Conservation (phyloP, 257 asterid species). For the Cruciata laevipes region DNA sequence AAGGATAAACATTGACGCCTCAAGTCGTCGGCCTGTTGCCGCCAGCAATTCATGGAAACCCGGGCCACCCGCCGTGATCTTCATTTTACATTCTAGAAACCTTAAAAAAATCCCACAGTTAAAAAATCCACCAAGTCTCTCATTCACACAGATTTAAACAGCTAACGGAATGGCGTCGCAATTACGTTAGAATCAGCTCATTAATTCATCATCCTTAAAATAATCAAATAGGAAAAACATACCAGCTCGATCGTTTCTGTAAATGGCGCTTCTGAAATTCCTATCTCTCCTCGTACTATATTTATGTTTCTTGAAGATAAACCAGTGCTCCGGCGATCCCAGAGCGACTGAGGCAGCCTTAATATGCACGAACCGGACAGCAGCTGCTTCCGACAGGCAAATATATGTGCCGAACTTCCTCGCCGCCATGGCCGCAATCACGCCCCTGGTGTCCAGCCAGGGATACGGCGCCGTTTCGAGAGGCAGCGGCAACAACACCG, state of each 20-base stretch:
- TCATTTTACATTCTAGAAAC: no score
- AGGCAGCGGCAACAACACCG: slow-evolving; percentile 47
- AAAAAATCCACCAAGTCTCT: no score
- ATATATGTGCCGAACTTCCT: slow-evolving; percentile 34
- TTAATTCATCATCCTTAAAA: not conserved
- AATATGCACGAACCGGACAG: slow-evolving; percentile 43
- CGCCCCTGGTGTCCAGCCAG: slow-evolving; percentile 25
- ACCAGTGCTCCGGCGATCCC: slow-evolving; percentile 31
- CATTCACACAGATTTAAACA: no score
- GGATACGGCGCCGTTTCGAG: slow-evolving; percentile 35
- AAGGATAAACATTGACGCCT: no score
- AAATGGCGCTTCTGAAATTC: slow-evolving; percentile 16
- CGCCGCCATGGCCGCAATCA: slow-evolving; percentile 44
- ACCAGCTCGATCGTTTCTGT: slow-evolving; percentile 3
- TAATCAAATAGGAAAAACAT: not conserved
- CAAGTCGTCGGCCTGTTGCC: no score
- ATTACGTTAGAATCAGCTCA: not conserved
- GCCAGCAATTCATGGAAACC: no score
- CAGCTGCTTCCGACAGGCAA: slow-evolving; percentile 35
- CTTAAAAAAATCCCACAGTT: no score
- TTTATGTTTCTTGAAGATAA: slow-evolving; percentile 1
- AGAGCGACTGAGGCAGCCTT: slow-evolving; percentile 49
- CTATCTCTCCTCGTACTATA: slow-evolving; percentile 11
- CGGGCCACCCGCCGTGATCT: no score
- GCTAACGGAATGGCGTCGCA: not conserved